phyloP scores from a whole-genome alignment of 2,329 filamentous ascomycete genomes.

The Cytospora piceae region DNA sequence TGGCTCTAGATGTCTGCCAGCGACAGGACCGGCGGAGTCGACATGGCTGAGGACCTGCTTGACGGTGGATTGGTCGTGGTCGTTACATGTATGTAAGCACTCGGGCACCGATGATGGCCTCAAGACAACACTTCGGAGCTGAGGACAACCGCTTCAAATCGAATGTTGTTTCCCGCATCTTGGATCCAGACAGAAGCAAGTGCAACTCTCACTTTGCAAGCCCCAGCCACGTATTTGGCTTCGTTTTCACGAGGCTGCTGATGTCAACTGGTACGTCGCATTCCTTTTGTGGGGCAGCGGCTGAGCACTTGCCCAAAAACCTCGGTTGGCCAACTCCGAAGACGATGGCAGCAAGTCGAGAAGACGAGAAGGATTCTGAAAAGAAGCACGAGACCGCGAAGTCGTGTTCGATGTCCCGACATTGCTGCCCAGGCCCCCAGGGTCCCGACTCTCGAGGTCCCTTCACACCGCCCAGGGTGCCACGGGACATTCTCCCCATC shows the following conservation, averaged over 20 bases:
- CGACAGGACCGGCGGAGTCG: not conserved
- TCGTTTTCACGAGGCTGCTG: conserved; percentile 13
- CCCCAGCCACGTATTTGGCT: conserved; percentile 3
- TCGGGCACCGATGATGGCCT: not conserved
- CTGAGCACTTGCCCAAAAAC: not conserved
- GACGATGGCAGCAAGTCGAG: conserved; percentile 5
- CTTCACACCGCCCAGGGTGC: conserved; percentile 12
- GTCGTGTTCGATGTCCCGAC: not conserved
- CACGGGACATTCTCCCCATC: conserved; percentile 9
- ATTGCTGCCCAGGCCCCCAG: too few relatives aligned
- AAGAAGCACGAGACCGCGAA: not conserved
- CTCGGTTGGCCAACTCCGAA: not conserved
- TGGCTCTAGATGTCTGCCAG: not conserved
- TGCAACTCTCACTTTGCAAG: not conserved
- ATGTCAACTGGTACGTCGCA: conserved; percentile 8
- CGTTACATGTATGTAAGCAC: not conserved
- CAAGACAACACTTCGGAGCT: not conserved
- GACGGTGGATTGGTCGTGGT: not conserved
- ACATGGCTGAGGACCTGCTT: not conserved
- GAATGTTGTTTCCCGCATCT: not conserved
- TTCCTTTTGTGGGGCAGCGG: conserved; percentile 16
- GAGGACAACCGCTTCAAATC: not conserved
- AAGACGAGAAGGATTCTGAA: conserved; percentile 15
- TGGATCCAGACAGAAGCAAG: not conserved
- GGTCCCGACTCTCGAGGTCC: not conserved